phyloP scores from a whole-genome alignment of 2,329 filamentous ascomycete genomes.

The Byssochlamys sp. region DNA sequence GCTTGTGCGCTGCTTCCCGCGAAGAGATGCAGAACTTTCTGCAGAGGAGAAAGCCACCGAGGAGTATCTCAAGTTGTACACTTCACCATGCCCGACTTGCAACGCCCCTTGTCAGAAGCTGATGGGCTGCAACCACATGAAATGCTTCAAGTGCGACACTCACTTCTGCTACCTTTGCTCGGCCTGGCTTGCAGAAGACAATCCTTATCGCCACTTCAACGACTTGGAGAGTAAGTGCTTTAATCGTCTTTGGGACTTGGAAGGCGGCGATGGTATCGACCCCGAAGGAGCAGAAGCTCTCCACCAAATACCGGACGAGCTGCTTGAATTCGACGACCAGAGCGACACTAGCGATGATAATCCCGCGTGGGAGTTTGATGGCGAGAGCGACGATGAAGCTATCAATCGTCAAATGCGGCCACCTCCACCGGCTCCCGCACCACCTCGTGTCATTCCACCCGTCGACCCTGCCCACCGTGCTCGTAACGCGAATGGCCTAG shows the following conservation, averaged over 20 bases:
- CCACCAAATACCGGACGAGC: conserved; percentile 30
- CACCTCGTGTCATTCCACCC: conserved; percentile 24
- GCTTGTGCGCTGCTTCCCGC: conserved; percentile 60
- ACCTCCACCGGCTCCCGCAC: conserved; percentile 33
- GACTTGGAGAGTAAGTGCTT: conserved; percentile 60
- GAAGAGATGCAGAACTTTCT: conserved; percentile 58
- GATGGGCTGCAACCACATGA: conserved; percentile 94
- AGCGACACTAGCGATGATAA: conserved; percentile 13
- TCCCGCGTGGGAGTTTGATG: conserved; percentile 11
- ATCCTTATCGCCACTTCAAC: conserved; percentile 88
- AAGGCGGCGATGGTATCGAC: conserved; percentile 60
- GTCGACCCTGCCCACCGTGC: conserved; percentile 17
- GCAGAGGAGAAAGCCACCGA: conserved; percentile 78
- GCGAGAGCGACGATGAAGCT: conserved; percentile 16
- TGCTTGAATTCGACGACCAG: conserved; percentile 28
- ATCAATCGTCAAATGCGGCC: conserved; percentile 18
- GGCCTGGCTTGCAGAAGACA: conserved; percentile 68
- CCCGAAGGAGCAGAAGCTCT: conserved; percentile 32
- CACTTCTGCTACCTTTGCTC: conserved; percentile 95
- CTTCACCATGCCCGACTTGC: conserved; percentile 83
- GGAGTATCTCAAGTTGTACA: conserved; percentile 72
- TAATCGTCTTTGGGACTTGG: conserved; percentile 80
- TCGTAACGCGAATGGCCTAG: conserved; percentile 15
- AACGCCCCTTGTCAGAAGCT: conserved; percentile 77
- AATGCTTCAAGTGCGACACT: conserved; percentile 75